Evolutionary conservation across 1,139 yeast species (phyloP), one percentile per base, ranked within the genome.

Genomic region (Debaryomyces robertsiae): DNA sequence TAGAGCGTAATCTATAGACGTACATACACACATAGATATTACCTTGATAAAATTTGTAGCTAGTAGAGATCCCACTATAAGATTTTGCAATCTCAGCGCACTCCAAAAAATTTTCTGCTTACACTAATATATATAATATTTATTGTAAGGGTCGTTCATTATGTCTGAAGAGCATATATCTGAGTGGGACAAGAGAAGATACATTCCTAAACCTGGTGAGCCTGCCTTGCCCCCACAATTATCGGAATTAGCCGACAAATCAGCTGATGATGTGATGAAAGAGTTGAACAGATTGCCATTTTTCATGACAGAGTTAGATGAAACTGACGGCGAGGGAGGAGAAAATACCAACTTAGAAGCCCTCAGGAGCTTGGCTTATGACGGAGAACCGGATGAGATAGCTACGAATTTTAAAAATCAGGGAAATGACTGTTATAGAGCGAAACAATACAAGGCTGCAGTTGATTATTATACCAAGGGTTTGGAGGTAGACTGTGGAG

Each of bases 351-450:
- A 80, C 40, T 65, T 94, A 16, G 98, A 93, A 57, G 98, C 98
- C 0, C 73, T 93, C 47, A 84, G 82, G 57, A 93, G 96, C 9
- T 71, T 94, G 54, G 97, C 95, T 0, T 91, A 88, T 57, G 98
- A 93, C 38, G 98, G 98, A 27, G 96, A 89, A 47, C 97, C 98
- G 0, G 82, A 85, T 53, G 98, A 93, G 55, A 71, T 91, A 35
- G 98, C 98, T 2, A 75, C 79, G 23, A 90, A 90, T 56, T 93
- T 91, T 69, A 90, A 90, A 51, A 83, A 79, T 47, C 98, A 93
- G 59, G 99, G 98, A 9, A 93, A 94, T 57, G 97, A 89, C 16
- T 79, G 88, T 46, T 93, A 75, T 65, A 83, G 79, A 58, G 69
- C 67, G 6, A 86, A 84, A 51, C 80, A 82, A 51, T 93, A 77